phyloP scores from a whole-genome alignment of 2,329 filamentous ascomycete genomes.

The Ilyonectria mors-panacis region DNA sequence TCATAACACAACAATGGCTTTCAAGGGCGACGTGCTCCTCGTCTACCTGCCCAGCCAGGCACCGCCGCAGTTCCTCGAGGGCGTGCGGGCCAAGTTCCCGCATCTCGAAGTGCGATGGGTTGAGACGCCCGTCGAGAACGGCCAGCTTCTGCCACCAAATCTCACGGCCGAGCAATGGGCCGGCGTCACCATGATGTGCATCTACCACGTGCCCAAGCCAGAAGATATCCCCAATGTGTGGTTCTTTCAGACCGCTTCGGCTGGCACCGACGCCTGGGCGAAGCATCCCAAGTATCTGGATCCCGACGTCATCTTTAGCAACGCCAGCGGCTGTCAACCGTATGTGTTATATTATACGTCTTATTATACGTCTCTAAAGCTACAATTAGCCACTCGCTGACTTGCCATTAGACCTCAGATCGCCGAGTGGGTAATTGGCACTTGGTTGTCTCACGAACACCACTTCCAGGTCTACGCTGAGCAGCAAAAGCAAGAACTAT shows the following conservation, averaged over 20 bases:
- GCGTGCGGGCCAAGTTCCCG: slow-evolving; percentile 53
- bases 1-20: slow-evolving; percentile 32
- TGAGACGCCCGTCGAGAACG: slow-evolving; percentile 36
- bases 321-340: slow-evolving; percentile 60
- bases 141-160: slow-evolving; percentile 39
- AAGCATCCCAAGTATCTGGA: slow-evolving; percentile 53
- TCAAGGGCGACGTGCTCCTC: slow-evolving; percentile 58
- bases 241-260: slow-evolving; percentile 61
- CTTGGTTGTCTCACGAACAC: slow-evolving; percentile 53
- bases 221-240: slow-evolving; percentile 54
- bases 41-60: slow-evolving; percentile 53
- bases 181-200: slow-evolving; percentile 58
- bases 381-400: neutral
- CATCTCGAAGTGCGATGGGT: slow-evolving; percentile 57
- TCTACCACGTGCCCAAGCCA: slow-evolving; percentile 50
- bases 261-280: slow-evolving; percentile 61
- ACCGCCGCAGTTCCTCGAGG: slow-evolving; percentile 53
- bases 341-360: slow-evolving; percentile 45
- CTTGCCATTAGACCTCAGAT: slow-evolving; percentile 52
- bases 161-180: slow-evolving; percentile 53
- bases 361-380: neutral
- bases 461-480: slow-evolving; percentile 50
- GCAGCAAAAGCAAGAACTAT: slow-evolving; percentile 48
- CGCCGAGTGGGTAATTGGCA: slow-evolving; percentile 58
- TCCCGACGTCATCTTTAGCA: slow-evolving; percentile 56